These are phyloP conservation scores for Themeda triandra DNA, from an alignment of 176 grass and related monocot species.

Conservation along the genomic window DNA sequence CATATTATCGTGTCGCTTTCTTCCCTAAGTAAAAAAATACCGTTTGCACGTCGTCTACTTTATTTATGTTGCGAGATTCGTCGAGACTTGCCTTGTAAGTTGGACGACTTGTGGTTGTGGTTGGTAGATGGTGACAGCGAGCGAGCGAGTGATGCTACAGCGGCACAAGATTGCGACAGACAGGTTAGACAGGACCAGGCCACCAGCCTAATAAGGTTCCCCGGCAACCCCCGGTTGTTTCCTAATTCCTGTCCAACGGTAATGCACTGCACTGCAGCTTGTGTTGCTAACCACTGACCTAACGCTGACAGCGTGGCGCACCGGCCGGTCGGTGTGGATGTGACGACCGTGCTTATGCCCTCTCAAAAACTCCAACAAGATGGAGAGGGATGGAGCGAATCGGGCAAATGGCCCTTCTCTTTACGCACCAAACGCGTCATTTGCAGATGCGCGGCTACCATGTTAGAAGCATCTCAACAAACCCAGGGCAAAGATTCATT, in stretches of 20 bases:
- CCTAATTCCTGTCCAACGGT: slow-evolving; percentile 7
- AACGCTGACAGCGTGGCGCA: background rate
- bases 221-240: background rate
- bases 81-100: background rate
- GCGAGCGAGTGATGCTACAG: slow-evolving; percentile 23
- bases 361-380: background rate
- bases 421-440: background rate
- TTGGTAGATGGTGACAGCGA: slow-evolving; percentile 20
- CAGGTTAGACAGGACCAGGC: background rate
- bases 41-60: background rate
- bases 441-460: background rate
- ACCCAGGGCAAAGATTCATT: background rate
- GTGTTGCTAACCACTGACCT: background rate
- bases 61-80: background rate
- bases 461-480: background rate
- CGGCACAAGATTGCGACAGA: slow-evolving; percentile 13
- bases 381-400: background rate
- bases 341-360: background rate
- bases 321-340: background rate
- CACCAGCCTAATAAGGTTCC: background rate
- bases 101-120: slow-evolving; percentile 16
- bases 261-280: background rate
- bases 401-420: background rate
- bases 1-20: background rate
- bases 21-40: background rate